Base-by-base conservation (phyloP, 2,329 filamentous ascomycete species). In the Periconia macrospinosa region DNA sequence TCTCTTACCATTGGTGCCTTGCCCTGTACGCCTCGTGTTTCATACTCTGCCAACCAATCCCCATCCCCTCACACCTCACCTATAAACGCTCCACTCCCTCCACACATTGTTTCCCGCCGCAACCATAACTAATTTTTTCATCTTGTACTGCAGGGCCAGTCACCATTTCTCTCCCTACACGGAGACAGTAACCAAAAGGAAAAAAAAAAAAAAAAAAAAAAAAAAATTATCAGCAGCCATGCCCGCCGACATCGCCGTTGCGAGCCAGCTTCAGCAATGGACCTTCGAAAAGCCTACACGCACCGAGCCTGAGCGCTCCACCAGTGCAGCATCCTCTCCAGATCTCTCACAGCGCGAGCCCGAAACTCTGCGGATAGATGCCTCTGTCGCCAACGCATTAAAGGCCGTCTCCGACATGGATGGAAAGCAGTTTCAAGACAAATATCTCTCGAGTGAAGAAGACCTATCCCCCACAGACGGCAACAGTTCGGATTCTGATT, bases 401-500 rank as follows among this genome's bases (percentile, higher is more conserved):
- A 43, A 53, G 20, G 35, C 37, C 44, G 51, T 57, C 41, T 58
- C 58, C 20, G 56, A 60, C 18, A 65, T 67, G 49, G 63, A 70
- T 18, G 55, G 55, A 50, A 49, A 63, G 43, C 54, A 63, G 47
- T 62, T 74, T 54, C 70, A 74, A 49, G 66, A 74, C 41, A 65
- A 69, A 18, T 75, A 75, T 54, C 65, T 74, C 40, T 74, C 71
- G 6, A 73, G 70, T 48, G 72, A 75, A 47, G 72, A 75, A 50
- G 70, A 73, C 52, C 64, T 74, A 11, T 72, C 69, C 6, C 70
- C 72, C 10, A 67, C 68, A 55, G 71, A 71, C 50, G 62, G 46
- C 37, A 58, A 71, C 45, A 66, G 60, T 46, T 67, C 63, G 0
- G 59, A 59, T 30, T 67, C 64, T 0, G 68, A 67, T 13, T 64